These are phyloP conservation scores for Schoenoplectus tabernaemontani DNA, from an alignment of 202 grass and related monocot species.

Conservation along the genomic window DNA sequence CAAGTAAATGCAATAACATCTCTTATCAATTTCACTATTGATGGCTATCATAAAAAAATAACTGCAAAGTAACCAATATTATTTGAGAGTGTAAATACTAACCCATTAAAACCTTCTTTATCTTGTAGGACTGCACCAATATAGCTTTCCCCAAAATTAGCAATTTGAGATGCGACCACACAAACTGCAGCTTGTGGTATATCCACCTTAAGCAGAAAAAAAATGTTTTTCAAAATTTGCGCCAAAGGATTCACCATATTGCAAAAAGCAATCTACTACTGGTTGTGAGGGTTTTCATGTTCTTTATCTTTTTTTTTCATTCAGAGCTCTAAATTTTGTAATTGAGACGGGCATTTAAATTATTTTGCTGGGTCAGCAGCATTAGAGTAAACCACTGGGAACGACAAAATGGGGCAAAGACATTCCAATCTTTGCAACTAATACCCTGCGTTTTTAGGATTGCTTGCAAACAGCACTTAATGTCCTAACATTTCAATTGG, in stretches of 20 bases:
- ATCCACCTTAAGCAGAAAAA: conserved; percentile 39
- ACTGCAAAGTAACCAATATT: not conserved
- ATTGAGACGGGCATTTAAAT: not conserved
- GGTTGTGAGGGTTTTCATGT: not conserved
- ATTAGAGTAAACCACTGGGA: not conserved
- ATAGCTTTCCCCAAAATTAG: conserved; percentile 85
- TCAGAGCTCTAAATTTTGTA: not conserved
- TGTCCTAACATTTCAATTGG: not conserved
- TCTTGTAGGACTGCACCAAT: conserved; percentile 83
- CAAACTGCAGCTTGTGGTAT: conserved; percentile 46
- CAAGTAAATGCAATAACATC: conserved; percentile 6
- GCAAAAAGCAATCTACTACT: not conserved
- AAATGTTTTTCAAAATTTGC: not conserved
- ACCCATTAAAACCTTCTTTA: conserved; percentile 91
- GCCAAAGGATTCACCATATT: not conserved
- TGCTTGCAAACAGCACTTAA: not conserved
- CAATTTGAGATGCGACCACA: conserved; percentile 89
- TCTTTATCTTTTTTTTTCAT: not conserved
- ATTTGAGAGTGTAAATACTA: conserved; percentile 24
- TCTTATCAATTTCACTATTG: not conserved
- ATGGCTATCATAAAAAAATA: not conserved
- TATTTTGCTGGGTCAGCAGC: not conserved
- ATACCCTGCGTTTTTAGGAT: not conserved
- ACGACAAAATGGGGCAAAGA: not conserved
- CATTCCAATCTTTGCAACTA: not conserved